These are phyloP conservation scores for Exophiala sp. DNA, from an alignment of 2,329 filamentous ascomycete species.

Conservation along the genomic window DNA sequence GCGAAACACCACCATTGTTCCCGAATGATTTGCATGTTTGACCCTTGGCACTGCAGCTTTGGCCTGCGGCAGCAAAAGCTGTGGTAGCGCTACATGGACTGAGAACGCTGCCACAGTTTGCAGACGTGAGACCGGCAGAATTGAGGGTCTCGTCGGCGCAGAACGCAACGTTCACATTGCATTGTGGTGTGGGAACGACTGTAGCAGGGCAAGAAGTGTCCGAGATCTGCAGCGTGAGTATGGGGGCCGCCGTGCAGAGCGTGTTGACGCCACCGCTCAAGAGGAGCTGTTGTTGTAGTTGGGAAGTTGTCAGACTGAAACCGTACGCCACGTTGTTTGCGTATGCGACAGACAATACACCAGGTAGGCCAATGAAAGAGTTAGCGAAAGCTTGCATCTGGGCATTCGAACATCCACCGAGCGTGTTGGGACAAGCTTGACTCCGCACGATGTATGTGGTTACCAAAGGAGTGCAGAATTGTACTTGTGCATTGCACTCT, in stretches of 20 bases:
- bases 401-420: background rate
- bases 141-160: background rate
- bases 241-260: background rate
- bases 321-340: background rate
- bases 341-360: slow-evolving; percentile 6
- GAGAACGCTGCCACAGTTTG: background rate
- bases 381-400: slow-evolving; percentile 5
- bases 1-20: background rate
- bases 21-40: background rate
- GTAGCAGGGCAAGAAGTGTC: background rate
- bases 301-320: background rate
- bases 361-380: slow-evolving; percentile 2
- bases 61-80: background rate
- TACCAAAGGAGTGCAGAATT: slow-evolving; percentile 1
- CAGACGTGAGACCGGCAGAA: background rate
- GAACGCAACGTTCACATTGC: background rate
- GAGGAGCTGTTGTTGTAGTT: background rate
- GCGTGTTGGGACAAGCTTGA: slow-evolving; percentile 4
- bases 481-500: background rate
- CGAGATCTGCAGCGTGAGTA: background rate
- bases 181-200: background rate
- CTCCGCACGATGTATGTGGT: background rate
- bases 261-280: background rate
- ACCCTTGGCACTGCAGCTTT: background rate
- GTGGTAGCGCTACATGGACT: background rate